Conservation (phyloP, 768 basidiomycete genomes). For the Kwoniella sp. region DNA sequence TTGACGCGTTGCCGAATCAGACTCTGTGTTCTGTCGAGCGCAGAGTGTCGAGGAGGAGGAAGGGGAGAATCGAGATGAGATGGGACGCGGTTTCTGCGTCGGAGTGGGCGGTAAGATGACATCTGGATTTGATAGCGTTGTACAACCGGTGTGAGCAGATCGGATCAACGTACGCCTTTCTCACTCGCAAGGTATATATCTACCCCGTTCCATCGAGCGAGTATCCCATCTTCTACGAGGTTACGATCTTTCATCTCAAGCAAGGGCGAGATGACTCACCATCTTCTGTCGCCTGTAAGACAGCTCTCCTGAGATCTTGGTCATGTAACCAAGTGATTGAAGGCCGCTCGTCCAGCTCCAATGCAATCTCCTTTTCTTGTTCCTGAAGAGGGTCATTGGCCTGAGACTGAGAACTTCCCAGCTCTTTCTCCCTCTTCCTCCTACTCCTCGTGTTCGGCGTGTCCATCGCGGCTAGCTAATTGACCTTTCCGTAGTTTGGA, state of each 20-base stretch:
- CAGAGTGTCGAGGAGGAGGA: neutral
- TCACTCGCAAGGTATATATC: too few species aligned
- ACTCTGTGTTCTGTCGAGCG: neutral
- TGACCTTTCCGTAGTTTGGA: too few species aligned
- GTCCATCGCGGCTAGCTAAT: conserved; percentile 20
- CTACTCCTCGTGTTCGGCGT: conserved; percentile 43
- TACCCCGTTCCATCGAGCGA: too few species aligned
- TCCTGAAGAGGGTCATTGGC: too few species aligned
- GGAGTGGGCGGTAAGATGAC: conserved; percentile 25
- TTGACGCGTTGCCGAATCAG: conserved; percentile 1
- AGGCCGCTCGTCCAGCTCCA: conserved; percentile 14
- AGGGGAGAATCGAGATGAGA: conserved; percentile 23
- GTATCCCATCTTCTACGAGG: too few species aligned
- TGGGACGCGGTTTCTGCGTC: conserved; percentile 34
- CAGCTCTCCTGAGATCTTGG: conserved; percentile 25
- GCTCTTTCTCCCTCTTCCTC: conserved; percentile 37
- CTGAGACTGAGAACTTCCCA: conserved; percentile 16
- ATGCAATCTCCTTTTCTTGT: neutral
- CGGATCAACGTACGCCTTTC: too few species aligned
- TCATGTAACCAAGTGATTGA: conserved; percentile 37
- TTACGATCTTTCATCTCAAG: too few species aligned
- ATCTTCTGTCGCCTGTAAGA: conserved; percentile 30
- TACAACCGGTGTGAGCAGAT: neutral
- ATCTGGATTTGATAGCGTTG: conserved; percentile 15
- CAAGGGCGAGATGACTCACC: conserved; percentile 35